These are phyloP conservation scores for Neonectria neomacrospora DNA, from an alignment of 2,329 filamentous ascomycete species.

Conservation along the genomic window DNA sequence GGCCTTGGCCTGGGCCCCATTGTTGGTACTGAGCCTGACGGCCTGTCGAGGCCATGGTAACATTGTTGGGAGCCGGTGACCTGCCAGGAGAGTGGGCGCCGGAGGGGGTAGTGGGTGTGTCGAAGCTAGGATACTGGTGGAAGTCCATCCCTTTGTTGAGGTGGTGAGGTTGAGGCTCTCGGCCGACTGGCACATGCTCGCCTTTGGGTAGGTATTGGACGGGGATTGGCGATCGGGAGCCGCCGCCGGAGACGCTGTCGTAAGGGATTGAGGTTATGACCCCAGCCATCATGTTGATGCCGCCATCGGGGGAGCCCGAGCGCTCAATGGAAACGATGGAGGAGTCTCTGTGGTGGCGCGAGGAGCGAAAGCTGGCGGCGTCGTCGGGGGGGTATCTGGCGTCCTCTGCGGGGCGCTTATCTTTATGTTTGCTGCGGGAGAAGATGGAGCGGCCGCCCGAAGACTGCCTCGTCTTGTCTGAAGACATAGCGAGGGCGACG, in stretches of 20 bases:
- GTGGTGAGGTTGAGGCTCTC: conserved; percentile 84
- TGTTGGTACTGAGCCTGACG: conserved; percentile 81
- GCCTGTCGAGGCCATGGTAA: conserved; percentile 78
- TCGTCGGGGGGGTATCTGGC: conserved; percentile 69
- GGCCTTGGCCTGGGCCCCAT: conserved; percentile 65
- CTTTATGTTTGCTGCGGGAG: conserved; percentile 85
- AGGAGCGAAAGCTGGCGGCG: conserved; percentile 72
- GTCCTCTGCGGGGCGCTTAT: conserved; percentile 70
- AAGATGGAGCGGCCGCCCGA: conserved; percentile 84
- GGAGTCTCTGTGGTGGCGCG: conserved; percentile 79
- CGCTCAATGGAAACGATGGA: conserved; percentile 78
- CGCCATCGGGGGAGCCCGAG: conserved; percentile 70
- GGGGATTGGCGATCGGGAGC: conserved; percentile 75
- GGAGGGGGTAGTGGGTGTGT: conserved; percentile 61
- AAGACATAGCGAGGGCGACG: conserved; percentile 60
- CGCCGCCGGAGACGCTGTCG: conserved; percentile 74
- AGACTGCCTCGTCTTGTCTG: conserved; percentile 85
- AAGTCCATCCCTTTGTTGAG: conserved; percentile 84
- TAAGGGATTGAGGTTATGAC: conserved; percentile 91
- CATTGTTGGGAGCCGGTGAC: conserved; percentile 69
- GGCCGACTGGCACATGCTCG: conserved; percentile 71
- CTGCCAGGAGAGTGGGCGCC: conserved; percentile 69
- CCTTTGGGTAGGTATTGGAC: conserved; percentile 78
- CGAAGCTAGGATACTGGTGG: conserved; percentile 87
- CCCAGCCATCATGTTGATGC: conserved; percentile 79